Evolutionary conservation across 192 early-diverging fungal genomes (phyloP).

Genomic region (Backusella mclennaniae): DNA sequence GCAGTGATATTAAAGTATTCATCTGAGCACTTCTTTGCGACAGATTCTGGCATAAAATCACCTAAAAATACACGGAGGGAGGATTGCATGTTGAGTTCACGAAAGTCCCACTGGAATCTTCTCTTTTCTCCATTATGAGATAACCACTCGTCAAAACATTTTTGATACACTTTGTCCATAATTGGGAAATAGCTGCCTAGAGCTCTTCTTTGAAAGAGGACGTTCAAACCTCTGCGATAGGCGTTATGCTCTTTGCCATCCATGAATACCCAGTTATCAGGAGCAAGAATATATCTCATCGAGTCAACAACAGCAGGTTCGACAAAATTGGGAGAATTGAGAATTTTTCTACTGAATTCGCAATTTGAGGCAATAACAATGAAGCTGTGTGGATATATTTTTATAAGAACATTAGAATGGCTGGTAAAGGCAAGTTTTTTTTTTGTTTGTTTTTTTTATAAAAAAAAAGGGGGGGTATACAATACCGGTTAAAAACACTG

Average conservation of each 20-base stretch:
- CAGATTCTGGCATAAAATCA: constrained; percentile 31
- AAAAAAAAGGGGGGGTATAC: background rate
- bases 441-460: background rate
- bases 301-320: constrained; percentile 37
- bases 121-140: constrained; percentile 22
- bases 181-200: constrained; percentile 39
- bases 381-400: constrained; percentile 20
- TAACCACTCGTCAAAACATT: constrained; percentile 41
- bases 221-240: constrained; percentile 39
- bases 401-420: background rate
- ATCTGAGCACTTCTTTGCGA: constrained; percentile 35
- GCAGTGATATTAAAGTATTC: constrained; percentile 45
- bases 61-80: constrained; percentile 44
- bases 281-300: constrained; percentile 37
- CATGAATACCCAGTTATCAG: constrained; percentile 43
- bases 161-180: constrained; percentile 34
- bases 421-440: background rate
- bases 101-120: constrained; percentile 37
- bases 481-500: constrained; percentile 42
- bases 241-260: constrained; percentile 37
- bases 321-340: constrained; percentile 36
- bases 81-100: constrained; percentile 44
- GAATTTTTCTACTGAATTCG: constrained; percentile 41
- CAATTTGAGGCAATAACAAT: constrained; percentile 45
- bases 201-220: constrained; percentile 36